Percentiles rank a stretch among this genome's conserved stretches.
These are phyloP conservation scores for Vishniacozyma victoriae DNA, from an alignment of 768 basidiomycete species.

Conservation along the genomic window DNA sequence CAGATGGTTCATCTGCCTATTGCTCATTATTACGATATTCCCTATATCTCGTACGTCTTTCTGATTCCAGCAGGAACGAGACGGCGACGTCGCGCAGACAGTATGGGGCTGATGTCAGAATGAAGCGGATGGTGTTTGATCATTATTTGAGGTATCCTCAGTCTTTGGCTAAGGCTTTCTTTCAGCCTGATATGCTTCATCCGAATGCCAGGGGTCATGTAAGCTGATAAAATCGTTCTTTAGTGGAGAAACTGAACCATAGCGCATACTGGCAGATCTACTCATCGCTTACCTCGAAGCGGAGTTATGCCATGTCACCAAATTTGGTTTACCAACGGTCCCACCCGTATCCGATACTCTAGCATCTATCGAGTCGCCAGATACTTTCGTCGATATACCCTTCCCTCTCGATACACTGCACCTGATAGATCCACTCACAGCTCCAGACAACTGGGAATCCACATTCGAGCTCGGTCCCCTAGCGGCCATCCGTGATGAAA, in stretches of 20 bases:
- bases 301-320: constrained; percentile 34
- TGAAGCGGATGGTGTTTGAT: constrained; percentile 41
- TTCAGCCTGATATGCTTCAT: constrained; percentile 35
- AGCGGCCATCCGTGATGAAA: constrained; percentile 14
- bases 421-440: constrained; percentile 25
- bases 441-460: constrained; percentile 30
- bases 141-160: constrained; percentile 39
- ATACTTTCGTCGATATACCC: constrained; percentile 21
- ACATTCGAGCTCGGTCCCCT: constrained; percentile 33
- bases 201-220: constrained; percentile 45
- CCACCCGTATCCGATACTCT: constrained; percentile 19
- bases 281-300: constrained; percentile 38
- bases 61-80: too few relatives aligned
- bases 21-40: constrained; percentile 42
- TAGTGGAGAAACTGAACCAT: not conserved
- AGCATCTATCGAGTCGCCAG: constrained; percentile 17
- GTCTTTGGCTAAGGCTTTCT: constrained; percentile 33
- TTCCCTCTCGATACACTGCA: constrained; percentile 33
- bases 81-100: too few relatives aligned
- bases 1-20: constrained; percentile 43
- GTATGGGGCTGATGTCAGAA: constrained; percentile 3
- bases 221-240: constrained; percentile 13
- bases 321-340: constrained; percentile 28
- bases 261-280: constrained; percentile 42
- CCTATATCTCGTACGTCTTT: constrained; percentile 34